Base-by-base conservation (phyloP, 192 early-diverging fungal genomes). In the Spizellomyces punctatus region DNA sequence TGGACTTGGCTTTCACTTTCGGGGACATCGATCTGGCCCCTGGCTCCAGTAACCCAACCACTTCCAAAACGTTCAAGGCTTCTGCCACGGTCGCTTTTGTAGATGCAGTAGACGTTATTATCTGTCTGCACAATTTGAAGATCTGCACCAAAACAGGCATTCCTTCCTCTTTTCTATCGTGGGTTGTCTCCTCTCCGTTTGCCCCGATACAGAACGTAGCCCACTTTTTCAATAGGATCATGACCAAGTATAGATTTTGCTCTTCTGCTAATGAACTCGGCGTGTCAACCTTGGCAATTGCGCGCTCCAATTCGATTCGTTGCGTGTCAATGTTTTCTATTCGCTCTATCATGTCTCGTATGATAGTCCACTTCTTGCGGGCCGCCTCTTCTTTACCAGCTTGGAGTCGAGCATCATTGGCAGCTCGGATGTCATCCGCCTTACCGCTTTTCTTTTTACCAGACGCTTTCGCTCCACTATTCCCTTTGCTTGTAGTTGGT, bases 161-260 rank as follows among this genome's bases (percentile, higher is more conserved):
- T 12, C 68, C 68, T 3, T 62, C 68, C 46, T 59, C 68, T 22
- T 70, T 70, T 36, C 27, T n/a, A 60, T 70, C 68, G 14, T 12
- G 14, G 14, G 50, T 54, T 2, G 50, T 19, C 21, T 70, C 68
- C 66, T n/a, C 16, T 12, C 58, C 54, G 52, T 16, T 4, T 12
- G 50, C 4, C 16, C 58, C 47, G 43, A 70, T 57, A 44, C 68
- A 70, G 58, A 46, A 62, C 6, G 58, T 44, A 45, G 68, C 68
- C 68, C 68, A 70, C 27, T 70, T 70, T 17, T 70, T 41, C 12
- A 70, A 47, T 16, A 70, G 45, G 58, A 70, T 45, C 68, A 70
- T 70, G 57, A 27, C 58, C 56, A 47, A 4, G 46, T 48, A 61
- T 14, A 70, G 58, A 27, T 46, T 70, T 46, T 48, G 57, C 46